These are phyloP conservation scores for Omphalotus guepiniiformis DNA, from an alignment of 768 basidiomycete species.

Conservation along the genomic window DNA sequence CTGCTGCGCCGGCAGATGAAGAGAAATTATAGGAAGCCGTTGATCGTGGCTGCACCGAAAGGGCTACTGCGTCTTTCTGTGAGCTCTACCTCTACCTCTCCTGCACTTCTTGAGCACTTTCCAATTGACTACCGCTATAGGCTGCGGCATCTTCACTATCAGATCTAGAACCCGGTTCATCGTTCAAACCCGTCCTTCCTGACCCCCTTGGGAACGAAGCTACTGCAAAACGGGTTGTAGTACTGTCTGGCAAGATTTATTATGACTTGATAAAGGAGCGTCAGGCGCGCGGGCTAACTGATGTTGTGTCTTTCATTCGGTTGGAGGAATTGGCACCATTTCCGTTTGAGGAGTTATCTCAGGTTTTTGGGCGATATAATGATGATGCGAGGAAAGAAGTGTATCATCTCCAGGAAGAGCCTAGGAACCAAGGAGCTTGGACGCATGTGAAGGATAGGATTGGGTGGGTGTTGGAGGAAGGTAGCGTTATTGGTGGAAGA, in stretches of 20 bases:
- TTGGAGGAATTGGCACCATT: constrained; percentile 87
- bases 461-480: constrained; percentile 40
- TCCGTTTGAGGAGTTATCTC: constrained; percentile 58
- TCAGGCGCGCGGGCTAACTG: constrained; percentile 39
- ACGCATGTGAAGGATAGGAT: constrained; percentile 60
- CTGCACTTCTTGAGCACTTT: not conserved
- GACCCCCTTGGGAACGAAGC: constrained; percentile 38
- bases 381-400: constrained; percentile 30
- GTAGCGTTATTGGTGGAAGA: constrained; percentile 28
- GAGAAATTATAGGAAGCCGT: constrained; percentile 82
- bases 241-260: constrained; percentile 82
- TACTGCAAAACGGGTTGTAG: constrained; percentile 58
- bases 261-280: constrained; percentile 81
- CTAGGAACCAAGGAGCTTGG: constrained; percentile 83
- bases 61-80: constrained; percentile 75
- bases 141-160: constrained; percentile 65
- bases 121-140: constrained; percentile 31
- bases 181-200: constrained; percentile 64
- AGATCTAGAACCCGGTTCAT: constrained; percentile 55
- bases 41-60: constrained; percentile 84
- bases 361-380: constrained; percentile 43
- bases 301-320: constrained; percentile 64
- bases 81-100: constrained; percentile 18
- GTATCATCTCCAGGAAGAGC: constrained; percentile 84
- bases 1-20: constrained; percentile 81